phyloP scores from a whole-genome alignment of 495 filamentous ascomycete species.

The Lentithecium fluviatile region DNA sequence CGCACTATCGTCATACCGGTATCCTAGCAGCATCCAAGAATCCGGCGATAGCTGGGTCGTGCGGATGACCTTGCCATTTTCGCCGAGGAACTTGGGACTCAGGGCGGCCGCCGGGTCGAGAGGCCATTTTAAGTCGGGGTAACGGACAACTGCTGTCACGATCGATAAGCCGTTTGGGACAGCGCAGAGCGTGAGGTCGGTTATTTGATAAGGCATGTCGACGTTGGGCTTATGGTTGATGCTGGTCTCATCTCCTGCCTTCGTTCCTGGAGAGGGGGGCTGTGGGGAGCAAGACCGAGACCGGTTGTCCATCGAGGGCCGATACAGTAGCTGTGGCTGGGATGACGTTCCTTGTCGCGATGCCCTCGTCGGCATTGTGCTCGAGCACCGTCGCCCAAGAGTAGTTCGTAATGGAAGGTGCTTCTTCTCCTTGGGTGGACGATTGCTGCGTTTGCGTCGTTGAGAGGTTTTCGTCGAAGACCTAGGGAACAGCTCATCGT shows the following conservation, averaged over 20 bases:
- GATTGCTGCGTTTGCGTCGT: constrained; percentile 18
- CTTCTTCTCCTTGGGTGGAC: constrained; percentile 1
- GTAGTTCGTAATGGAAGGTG: background rate
- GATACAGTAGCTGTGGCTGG: background rate
- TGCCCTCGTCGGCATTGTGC: constrained; percentile 18
- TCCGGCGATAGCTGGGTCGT: too few species aligned
- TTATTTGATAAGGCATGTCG: constrained; percentile 26
- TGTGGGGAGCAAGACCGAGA: constrained; percentile 20
- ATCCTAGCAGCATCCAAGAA: background rate
- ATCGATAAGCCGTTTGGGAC: constrained; percentile 15
- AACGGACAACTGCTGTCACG: constrained; percentile 13
- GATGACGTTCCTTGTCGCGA: constrained; percentile 14
- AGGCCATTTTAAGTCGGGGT: constrained; percentile 4
- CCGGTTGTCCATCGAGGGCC: constrained; percentile 8
- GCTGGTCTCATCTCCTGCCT: constrained; percentile 10
- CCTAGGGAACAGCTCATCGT: constrained; percentile 3
- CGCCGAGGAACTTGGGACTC: constrained; percentile 14
- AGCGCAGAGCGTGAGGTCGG: constrained; percentile 17
- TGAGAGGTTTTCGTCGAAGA: constrained; percentile 3
- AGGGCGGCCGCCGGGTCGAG: constrained; percentile 11
- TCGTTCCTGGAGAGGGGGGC: constrained; percentile 10
- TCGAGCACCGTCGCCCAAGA: background rate
- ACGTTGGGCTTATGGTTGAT: background rate
- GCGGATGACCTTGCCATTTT: constrained; percentile 1
- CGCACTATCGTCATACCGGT: constrained; percentile 17